Evolutionary conservation across 495 filamentous ascomycete species (phyloP), one percentile per base, ranked within the genome.

Genomic region (Mytilinidion resinicola): DNA sequence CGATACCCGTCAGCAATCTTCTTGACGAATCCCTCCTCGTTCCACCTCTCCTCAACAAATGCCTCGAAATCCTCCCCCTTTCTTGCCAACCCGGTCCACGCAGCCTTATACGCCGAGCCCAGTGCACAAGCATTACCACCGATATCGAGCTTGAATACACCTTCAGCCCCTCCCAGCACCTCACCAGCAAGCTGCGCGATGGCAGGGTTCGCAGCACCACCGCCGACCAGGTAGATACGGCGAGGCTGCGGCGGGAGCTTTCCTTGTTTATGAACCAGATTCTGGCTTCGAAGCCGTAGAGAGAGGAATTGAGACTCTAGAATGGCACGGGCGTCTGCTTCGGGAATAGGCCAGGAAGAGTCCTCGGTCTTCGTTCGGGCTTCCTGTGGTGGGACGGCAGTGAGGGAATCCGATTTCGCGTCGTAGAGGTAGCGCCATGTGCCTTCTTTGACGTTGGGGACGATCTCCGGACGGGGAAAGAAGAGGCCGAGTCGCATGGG

Each of bases 101-200:
- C 85, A 49, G 93, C 92, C 74, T 96, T 96, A 70, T 98, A 96
- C n/a, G 92, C 93, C 15, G 90, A 90, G 10, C 91, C 93, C 9
- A 98, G 72, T 17, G 91, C 93, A 72, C 93, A 98, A 33, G 93
- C 91, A 73, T 96, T 96, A 6, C 91, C 89, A n/a, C 92, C 91
- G 20, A 96, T 86, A 70, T 97, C 91, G 3, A 98, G 80, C 72
- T 84, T 84, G 67, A 88, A 98, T 15, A 97, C 87, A 9, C 93
- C 93, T 53, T 97, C 93, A 4, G 76, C 77, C 6, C 90, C 88
- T 20, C 93, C 93, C 3, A 98, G 81, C 8, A 96, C 88, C 67
- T 96, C 85, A 11, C 89, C 93, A 6, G 88, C 81, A 21, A 90
- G 76, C 43, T 83, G 73, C 9, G 88, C 85, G 66, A 98, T 96